Evolutionary conservation across 176 grass and related monocot genomes (phyloP).

Genomic region (Thalia dealbata): DNA sequence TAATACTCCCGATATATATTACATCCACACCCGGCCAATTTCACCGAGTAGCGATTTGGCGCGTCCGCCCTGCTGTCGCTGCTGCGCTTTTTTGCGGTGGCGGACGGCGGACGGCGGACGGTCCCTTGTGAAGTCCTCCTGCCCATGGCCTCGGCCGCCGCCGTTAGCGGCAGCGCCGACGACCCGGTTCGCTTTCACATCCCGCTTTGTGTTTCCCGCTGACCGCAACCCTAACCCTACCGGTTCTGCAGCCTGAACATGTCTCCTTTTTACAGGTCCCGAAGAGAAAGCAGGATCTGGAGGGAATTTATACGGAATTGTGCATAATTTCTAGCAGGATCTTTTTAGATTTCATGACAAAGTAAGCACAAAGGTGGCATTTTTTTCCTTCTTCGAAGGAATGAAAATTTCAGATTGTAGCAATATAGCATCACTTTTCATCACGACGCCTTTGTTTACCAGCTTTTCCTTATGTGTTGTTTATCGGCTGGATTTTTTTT

Average conservation of each 20-base stretch:
- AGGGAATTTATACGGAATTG: neutral
- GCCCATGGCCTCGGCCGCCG: neutral
- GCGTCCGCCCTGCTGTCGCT: no score
- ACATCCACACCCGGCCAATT: no score
- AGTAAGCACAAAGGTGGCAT: neutral
- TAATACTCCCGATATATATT: no score
- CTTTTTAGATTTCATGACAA: conserved; percentile 9
- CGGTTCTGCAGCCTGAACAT: neutral
- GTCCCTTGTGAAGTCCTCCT: neutral
- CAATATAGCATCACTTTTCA: no score
- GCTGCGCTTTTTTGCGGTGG: no score
- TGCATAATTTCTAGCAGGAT: neutral
- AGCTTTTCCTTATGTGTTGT: no score
- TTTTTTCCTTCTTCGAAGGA: neutral
- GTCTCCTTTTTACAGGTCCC: neutral
- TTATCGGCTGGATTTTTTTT: no score
- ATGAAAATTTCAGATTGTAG: neutral
- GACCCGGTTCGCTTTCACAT: neutral
- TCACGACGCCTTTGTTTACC: no score
- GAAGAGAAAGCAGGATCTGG: neutral
- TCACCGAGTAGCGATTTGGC: no score
- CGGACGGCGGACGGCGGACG: neutral
- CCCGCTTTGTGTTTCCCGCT: neutral
- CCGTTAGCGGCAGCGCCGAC: neutral
- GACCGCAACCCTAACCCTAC: neutral